Conservation (phyloP, 805 yeast genomes). For the Saccharomycopsis fermentans region DNA sequence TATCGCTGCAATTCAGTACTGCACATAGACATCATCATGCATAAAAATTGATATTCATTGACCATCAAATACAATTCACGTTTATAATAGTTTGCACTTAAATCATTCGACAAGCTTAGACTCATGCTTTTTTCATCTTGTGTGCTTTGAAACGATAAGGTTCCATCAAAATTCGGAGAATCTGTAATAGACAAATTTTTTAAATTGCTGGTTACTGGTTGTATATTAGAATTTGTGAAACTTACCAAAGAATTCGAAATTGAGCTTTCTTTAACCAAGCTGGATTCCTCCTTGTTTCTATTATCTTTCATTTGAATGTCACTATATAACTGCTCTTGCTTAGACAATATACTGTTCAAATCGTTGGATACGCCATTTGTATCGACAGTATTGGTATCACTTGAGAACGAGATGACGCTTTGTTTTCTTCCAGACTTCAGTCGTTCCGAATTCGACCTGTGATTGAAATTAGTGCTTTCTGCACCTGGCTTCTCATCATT, state of each 20-base stretch:
- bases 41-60: slow-evolving; percentile 13
- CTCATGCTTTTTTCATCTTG: neutral
- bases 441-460: neutral
- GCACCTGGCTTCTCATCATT: neutral
- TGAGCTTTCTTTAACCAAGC: neutral
- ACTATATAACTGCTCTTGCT: slow-evolving; percentile 11
- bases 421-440: slow-evolving; percentile 6
- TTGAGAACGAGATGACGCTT: slow-evolving; percentile 6
- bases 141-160: neutral
- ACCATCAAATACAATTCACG: slow-evolving; percentile 12
- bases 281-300: neutral
- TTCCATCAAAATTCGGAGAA: neutral
- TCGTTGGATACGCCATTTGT: slow-evolving; percentile 1
- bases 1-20: slow-evolving; percentile 9
- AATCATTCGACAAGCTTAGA: neutral
- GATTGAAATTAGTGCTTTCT: neutral
- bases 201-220: neutral
- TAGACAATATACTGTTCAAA: slow-evolving; percentile 4
- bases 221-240: neutral
- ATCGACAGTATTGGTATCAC: slow-evolving; percentile 1
- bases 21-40: slow-evolving; percentile 8
- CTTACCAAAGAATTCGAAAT: neutral
- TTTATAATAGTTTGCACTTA: slow-evolving; percentile 9
- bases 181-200: neutral
- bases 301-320: neutral